These are phyloP conservation scores for Aspergillus spinulosporus DNA, from an alignment of 2,329 filamentous ascomycete species.

Conservation along the genomic window DNA sequence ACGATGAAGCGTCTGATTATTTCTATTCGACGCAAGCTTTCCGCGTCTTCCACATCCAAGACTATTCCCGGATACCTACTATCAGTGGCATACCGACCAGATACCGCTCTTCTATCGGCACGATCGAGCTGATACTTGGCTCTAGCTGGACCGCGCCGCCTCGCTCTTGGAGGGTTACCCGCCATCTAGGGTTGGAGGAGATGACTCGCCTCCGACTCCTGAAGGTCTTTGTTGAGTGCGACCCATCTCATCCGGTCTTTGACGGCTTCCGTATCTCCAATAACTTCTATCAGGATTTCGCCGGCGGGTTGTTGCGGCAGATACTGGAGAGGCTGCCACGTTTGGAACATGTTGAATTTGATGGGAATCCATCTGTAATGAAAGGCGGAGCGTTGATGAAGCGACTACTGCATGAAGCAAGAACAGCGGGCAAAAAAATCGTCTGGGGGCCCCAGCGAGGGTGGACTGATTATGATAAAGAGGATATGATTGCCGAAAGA, in stretches of 20 bases:
- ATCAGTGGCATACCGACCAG: slow-evolving; percentile 52
- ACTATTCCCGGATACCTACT: slow-evolving; percentile 46
- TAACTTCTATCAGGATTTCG: slow-evolving; percentile 60
- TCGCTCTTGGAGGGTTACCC: slow-evolving; percentile 54
- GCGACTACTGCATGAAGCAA: slow-evolving; percentile 45
- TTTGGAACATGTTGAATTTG: slow-evolving; percentile 55
- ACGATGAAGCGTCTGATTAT: slow-evolving; percentile 52
- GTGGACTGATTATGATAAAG: slow-evolving; percentile 37
- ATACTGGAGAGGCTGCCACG: slow-evolving; percentile 53
- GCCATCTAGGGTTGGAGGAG: slow-evolving; percentile 51
- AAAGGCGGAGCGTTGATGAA: slow-evolving; percentile 53
- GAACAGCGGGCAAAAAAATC: slow-evolving; percentile 36
- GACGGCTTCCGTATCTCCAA: slow-evolving; percentile 58
- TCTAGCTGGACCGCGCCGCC: slow-evolving; percentile 61
- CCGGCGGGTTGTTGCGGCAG: slow-evolving; percentile 50
- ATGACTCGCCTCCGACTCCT: slow-evolving; percentile 50
- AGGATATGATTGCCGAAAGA: slow-evolving; percentile 18
- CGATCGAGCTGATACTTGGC: slow-evolving; percentile 58
- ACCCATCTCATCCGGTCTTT: slow-evolving; percentile 56
- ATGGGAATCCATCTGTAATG: slow-evolving; percentile 56
- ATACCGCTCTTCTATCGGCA: slow-evolving; percentile 54
- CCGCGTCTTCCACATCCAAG: slow-evolving; percentile 55
- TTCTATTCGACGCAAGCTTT: slow-evolving; percentile 57
- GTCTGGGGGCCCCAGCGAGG: slow-evolving; percentile 43
- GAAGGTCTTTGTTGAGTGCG: slow-evolving; percentile 59